Evolutionary conservation across 2,329 filamentous ascomycete species (phyloP), one percentile per base, ranked within the genome.

Genomic region (Rutstroemia sp.): DNA sequence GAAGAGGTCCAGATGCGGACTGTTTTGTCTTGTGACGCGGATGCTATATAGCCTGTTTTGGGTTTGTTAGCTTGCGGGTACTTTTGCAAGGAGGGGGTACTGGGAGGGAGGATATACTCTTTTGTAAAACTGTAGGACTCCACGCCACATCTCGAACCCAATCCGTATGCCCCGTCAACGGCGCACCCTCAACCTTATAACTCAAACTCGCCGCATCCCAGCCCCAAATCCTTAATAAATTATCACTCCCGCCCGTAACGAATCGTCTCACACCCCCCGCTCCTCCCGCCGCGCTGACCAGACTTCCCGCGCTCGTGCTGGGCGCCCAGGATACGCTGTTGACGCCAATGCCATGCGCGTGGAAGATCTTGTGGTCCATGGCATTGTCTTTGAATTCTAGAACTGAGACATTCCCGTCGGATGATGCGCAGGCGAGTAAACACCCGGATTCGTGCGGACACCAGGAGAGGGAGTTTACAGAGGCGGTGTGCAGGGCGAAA

Each of bases 71-170:
- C 27, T 18, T 14, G n/a, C 14, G 12, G 6, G 9, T 10, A 8
- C 18, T 6, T 34, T 34, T 3, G 19, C 1, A n/a, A 6, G 45
- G 18, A 8, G n/a, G 2, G 23, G 9, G 23, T 16, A 9, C 27
- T 8, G 10, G 34, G 38, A 25, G 10, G 34, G 38, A 25, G 38
- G 18, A 50, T 42, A 27, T 55, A 55, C 53, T 55, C 38, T 96
- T 96, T 67, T 92, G 89, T 58, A 99, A 79, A 56, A 97, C 89
- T 23, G 91, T 96, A 10, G 94, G 94, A 50, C 88, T 92, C 94
- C 94, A 99, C 14, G 92, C 90, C 12, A 99, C 94, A 72, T 99
- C 94, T 62, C 94, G 86, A 55, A 99, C 94, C 94, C 94, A 99
- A 76, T 97, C 94, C 5, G 83, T 82, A 75, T 99, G 94, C 61